Conservation (phyloP, 1,139 yeast species). For the Pichia sp. region DNA sequence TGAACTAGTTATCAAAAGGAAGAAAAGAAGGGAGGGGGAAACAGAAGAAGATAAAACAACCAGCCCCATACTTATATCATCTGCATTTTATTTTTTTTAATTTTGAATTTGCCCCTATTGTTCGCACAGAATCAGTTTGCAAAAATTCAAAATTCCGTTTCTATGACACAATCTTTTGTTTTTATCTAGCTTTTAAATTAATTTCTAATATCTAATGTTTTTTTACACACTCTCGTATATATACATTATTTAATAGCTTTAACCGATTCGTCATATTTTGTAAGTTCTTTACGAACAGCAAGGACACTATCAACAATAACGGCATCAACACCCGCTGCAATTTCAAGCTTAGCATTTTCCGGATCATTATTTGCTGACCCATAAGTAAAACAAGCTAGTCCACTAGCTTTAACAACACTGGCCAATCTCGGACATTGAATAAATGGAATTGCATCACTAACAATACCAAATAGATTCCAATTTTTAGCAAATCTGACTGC, state of each 20-base stretch:
- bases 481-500: conserved; percentile 87
- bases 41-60: background rate
- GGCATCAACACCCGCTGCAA: conserved; percentile 95
- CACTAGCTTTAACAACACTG: conserved; percentile 80
- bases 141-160: background rate
- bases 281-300: conserved; percentile 82
- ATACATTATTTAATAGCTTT: background rate
- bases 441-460: conserved; percentile 80
- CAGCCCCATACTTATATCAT: background rate
- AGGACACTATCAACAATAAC: conserved; percentile 93
- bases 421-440: conserved; percentile 85
- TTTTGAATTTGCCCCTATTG: background rate
- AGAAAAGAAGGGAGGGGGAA: background rate
- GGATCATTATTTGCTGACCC: conserved; percentile 85
- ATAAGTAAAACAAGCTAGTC: conserved; percentile 89
- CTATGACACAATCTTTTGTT: background rate
- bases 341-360: conserved; percentile 74
- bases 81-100: too few relatives aligned
- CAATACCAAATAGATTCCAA: conserved; percentile 91
- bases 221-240: background rate
- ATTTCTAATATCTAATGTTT: background rate
- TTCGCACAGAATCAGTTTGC: background rate
- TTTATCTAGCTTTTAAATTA: background rate
- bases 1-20: background rate
- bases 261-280: conserved; percentile 30